A percentile compares a stretch with the other conserved stretches of the same genome.
phyloP scores from a whole-genome alignment of 352 stramenopile genomes.

The Globisporangium viniferum region DNA sequence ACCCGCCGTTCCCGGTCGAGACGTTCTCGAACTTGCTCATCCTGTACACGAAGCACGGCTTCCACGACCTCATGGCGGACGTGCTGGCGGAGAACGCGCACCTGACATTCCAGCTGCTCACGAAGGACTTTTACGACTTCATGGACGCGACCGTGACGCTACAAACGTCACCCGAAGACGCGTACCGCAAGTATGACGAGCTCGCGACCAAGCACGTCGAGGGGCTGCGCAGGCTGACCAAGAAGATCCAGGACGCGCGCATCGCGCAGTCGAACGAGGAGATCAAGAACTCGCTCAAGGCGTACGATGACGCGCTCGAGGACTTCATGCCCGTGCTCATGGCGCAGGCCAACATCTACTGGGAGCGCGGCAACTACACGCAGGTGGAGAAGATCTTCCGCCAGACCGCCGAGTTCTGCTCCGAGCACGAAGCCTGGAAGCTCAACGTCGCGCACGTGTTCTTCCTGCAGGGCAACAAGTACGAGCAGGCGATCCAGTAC shows the following conservation, averaged over 20 bases:
- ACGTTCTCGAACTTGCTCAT: constrained; percentile 95
- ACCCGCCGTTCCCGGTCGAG: constrained; percentile 93
- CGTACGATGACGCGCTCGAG: constrained; percentile 94
- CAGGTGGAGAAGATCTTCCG: constrained; percentile 96
- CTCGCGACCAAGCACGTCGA: constrained; percentile 93
- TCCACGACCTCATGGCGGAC: constrained; percentile 94
- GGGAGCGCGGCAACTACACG: constrained; percentile 95
- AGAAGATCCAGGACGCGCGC: constrained; percentile 92
- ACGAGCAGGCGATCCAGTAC: constrained; percentile 89
- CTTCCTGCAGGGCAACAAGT: constrained; percentile 92
- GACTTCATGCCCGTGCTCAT: constrained; percentile 96
- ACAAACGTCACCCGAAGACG: constrained; percentile 93
- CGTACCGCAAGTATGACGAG: constrained; percentile 92
- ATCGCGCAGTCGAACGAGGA: constrained; percentile 90
- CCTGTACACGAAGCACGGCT: constrained; percentile 94
- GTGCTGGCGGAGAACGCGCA: constrained; percentile 94
- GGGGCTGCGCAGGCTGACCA: constrained; percentile 91
- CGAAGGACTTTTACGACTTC: constrained; percentile 94
- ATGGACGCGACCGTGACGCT: constrained; percentile 94
- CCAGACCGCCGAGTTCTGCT: constrained; percentile 94
- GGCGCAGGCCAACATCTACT: constrained; percentile 95
- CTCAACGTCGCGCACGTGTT: constrained; percentile 96
- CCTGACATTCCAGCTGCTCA: constrained; percentile 92
- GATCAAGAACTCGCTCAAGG: constrained; percentile 90
- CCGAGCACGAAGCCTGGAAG: constrained; percentile 94